Evolutionary conservation across 1,139 yeast species (phyloP).

Genomic region (Suhomyces panamericanus): DNA sequence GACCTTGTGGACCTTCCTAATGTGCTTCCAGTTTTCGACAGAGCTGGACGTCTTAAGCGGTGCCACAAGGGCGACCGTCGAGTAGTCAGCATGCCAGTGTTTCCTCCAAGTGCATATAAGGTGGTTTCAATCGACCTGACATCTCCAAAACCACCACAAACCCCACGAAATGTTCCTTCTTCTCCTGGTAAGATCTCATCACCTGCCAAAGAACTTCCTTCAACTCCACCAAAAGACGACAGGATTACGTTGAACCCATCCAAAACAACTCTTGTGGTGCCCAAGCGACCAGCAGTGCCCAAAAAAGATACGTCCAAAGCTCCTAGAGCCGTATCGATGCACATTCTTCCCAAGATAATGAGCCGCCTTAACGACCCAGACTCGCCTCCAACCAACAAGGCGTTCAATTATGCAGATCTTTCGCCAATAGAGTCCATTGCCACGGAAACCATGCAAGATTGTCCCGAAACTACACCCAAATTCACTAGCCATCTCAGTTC

Average conservation of each 20-base stretch:
- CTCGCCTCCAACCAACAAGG: background rate
- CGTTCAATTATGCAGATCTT: background rate
- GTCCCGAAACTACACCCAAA: background rate
- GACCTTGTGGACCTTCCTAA: constrained; percentile 34
- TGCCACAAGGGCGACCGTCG: constrained; percentile 16
- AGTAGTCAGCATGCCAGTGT: constrained; percentile 27
- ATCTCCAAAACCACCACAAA: background rate
- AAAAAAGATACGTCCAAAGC: constrained; percentile 1
- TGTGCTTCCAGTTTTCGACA: constrained; percentile 29
- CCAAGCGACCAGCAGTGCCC: constrained; percentile 1
- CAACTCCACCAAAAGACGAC: background rate
- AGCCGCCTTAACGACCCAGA: background rate
- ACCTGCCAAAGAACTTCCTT: background rate
- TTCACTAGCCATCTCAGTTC: background rate
- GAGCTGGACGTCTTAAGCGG: constrained; percentile 25
- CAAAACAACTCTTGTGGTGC: background rate
- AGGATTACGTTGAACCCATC: background rate
- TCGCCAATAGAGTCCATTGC: background rate
- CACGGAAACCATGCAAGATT: background rate
- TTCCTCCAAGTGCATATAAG: background rate
- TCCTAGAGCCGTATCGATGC: constrained; percentile 17
- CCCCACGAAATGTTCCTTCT: background rate
- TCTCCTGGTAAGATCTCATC: background rate
- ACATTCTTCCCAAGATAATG: constrained; percentile 10
- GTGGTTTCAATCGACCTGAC: background rate